A percentile compares a stretch with the other conserved stretches of the same genome.
Evolutionary conservation across 305 asterid species (phyloP).

Genomic region (Plantago coronopus): DNA sequence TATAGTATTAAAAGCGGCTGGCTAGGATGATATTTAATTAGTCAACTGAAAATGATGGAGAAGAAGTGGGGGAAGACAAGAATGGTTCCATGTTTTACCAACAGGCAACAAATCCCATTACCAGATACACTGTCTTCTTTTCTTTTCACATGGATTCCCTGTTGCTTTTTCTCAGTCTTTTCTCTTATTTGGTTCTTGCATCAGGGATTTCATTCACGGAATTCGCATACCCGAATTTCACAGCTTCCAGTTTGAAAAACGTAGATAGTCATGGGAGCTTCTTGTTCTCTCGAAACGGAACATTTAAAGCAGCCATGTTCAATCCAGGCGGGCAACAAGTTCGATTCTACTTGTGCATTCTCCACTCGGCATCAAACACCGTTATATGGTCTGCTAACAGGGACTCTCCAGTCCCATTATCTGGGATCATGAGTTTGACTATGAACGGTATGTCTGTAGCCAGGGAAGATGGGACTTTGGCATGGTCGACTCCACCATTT

Average conservation of each 20-base stretch:
- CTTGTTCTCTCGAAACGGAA: conserved; percentile 48
- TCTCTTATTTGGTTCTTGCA: conserved; percentile 27
- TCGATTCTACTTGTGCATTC: conserved; percentile 50
- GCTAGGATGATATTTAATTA: background rate
- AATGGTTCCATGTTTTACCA: too few species aligned
- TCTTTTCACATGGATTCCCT: conserved; percentile 42
- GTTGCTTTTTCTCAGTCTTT: conserved; percentile 26
- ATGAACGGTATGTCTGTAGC: conserved; percentile 32
- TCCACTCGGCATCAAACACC: conserved; percentile 52
- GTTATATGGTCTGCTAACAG: conserved; percentile 71
- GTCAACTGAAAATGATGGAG: conserved; percentile 14
- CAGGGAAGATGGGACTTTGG: conserved; percentile 30
- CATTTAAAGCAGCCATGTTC: conserved; percentile 54
- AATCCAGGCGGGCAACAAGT: conserved; percentile 39
- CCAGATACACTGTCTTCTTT: background rate
- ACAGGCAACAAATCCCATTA: too few species aligned
- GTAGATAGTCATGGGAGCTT: conserved; percentile 42
- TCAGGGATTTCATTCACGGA: conserved; percentile 34
- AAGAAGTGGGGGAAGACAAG: background rate
- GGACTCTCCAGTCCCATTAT: conserved; percentile 38
- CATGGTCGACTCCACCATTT: conserved; percentile 56
- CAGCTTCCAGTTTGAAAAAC: conserved; percentile 37
- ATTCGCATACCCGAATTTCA: conserved; percentile 51
- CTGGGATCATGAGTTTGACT: conserved; percentile 42
- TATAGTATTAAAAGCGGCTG: background rate